Conservation (phyloP, 2,329 filamentous ascomycete species). For the Neofusicoccum cordaticola region DNA sequence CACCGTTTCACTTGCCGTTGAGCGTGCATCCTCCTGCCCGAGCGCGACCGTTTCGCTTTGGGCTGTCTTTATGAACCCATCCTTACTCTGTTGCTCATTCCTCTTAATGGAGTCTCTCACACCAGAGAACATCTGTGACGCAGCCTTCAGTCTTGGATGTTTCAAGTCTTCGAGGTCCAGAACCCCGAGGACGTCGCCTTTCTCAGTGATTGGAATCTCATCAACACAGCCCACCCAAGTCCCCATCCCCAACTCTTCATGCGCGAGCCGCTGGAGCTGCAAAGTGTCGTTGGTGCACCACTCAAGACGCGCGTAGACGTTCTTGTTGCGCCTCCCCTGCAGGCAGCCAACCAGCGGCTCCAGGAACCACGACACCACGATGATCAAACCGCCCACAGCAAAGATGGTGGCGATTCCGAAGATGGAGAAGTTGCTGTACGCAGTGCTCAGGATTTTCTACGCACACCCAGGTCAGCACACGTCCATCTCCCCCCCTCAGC, state of each 20-base stretch:
- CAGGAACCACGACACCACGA: constrained; percentile 19
- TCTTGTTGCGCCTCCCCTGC: background rate
- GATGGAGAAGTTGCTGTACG: constrained; percentile 23
- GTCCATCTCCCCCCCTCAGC: too few relatives aligned
- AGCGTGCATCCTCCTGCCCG: too few relatives aligned
- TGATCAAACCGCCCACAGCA: constrained; percentile 21
- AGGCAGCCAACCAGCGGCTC: background rate
- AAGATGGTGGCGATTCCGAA: constrained; percentile 26
- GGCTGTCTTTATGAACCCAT: too few relatives aligned
- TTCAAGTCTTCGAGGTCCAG: background rate
- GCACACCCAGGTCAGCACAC: background rate
- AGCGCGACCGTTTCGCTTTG: too few relatives aligned
- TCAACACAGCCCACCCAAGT: constrained; percentile 14
- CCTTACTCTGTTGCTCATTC: too few relatives aligned
- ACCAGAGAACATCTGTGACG: background rate
- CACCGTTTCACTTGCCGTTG: too few relatives aligned
- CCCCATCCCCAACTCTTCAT: constrained; percentile 14
- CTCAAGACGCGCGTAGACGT: constrained; percentile 9
- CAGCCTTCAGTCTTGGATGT: background rate
- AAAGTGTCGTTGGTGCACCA: constrained; percentile 17
- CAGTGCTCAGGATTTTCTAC: constrained; percentile 21
- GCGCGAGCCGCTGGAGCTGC: constrained; percentile 17
- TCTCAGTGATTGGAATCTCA: background rate
- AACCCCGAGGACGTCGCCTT: background rate
- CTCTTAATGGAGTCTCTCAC: too few relatives aligned